Percentiles rank a stretch among this genome's conserved stretches.
Conservation (phyloP, 805 yeast genomes). For the Vanderwaltozyma tropicalis region DNA sequence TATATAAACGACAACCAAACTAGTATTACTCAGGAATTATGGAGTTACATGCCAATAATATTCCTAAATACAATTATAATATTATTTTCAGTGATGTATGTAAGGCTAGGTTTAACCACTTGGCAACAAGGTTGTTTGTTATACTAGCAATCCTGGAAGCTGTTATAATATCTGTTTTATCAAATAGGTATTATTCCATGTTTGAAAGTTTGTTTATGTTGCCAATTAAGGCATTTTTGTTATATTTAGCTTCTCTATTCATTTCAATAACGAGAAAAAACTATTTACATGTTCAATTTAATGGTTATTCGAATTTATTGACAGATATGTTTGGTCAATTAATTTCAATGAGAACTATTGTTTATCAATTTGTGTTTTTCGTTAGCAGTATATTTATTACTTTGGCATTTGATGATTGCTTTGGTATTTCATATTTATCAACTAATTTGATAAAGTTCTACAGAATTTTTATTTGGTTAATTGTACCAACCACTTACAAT, state of each 20-base stretch:
- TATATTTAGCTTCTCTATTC: slow-evolving; percentile 24
- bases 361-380: slow-evolving; percentile 13
- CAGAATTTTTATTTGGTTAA: slow-evolving; percentile 25
- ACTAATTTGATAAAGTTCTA: background rate
- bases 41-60: background rate
- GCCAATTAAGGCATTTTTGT: slow-evolving; percentile 20
- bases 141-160: slow-evolving; percentile 24
- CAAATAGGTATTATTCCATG: slow-evolving; percentile 14
- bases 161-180: slow-evolving; percentile 15
- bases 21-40: too few species aligned
- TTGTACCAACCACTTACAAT: slow-evolving; percentile 38
- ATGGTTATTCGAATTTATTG: slow-evolving; percentile 19
- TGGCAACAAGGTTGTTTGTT: slow-evolving; percentile 28
- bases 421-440: background rate
- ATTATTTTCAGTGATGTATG: slow-evolving; percentile 33
- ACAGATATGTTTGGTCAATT: slow-evolving; percentile 19
- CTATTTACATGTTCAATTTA: slow-evolving; percentile 30
- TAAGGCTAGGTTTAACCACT: slow-evolving; percentile 31
- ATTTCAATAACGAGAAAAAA: slow-evolving; percentile 32
- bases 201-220: slow-evolving; percentile 16
- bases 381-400: slow-evolving; percentile 17
- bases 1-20: too few species aligned
- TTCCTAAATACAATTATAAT: slow-evolving; percentile 26
- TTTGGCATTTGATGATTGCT: slow-evolving; percentile 17
- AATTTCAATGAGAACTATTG: slow-evolving; percentile 25